Evolutionary conservation across 2,329 filamentous ascomycete species (phyloP).

Genomic region (Hypoxylon sp.): DNA sequence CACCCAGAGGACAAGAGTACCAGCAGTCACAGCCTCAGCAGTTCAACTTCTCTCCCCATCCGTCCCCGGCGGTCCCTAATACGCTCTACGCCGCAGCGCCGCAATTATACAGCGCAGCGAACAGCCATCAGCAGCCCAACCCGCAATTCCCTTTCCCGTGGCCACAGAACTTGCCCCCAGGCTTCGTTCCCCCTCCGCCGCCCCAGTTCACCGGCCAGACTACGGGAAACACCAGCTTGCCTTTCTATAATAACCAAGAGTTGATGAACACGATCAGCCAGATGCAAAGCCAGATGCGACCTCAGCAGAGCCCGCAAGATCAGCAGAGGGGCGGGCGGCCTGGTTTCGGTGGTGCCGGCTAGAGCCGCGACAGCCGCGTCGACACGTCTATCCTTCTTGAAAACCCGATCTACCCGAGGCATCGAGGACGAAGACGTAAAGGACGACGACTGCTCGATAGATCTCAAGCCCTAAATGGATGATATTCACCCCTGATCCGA

Average conservation of each 20-base stretch:
- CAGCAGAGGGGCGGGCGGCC: slow-evolving; percentile 46
- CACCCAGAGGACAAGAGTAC: slow-evolving; percentile 43
- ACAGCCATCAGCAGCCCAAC: slow-evolving; percentile 49
- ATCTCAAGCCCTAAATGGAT: not conserved
- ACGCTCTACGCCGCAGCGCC: slow-evolving; percentile 34
- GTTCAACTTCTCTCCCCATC: slow-evolving; percentile 40
- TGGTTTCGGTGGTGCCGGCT: slow-evolving; percentile 39
- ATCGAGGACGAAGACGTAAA: not conserved
- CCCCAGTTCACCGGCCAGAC: slow-evolving; percentile 52
- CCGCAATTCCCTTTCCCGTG: slow-evolving; percentile 56
- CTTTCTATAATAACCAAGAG: slow-evolving; percentile 67
- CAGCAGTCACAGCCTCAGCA: slow-evolving; percentile 48
- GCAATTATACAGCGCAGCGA: slow-evolving; percentile 49
- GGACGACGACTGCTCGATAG: not conserved
- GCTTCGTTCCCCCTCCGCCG: slow-evolving; percentile 49
- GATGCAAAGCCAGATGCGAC: slow-evolving; percentile 51
- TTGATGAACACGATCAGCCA: slow-evolving; percentile 52
- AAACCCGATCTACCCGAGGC: not conserved
- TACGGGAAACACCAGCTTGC: slow-evolving; percentile 46
- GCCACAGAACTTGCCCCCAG: slow-evolving; percentile 48
- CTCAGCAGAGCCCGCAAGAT: slow-evolving; percentile 48
- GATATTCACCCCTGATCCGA: not conserved
- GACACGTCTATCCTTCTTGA: not conserved
- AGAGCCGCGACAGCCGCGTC: slow-evolving; percentile 14
- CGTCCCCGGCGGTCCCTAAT: slow-evolving; percentile 46